Conservation (phyloP, 23 red algal genomes). For the Chondrus crispus region DNA sequence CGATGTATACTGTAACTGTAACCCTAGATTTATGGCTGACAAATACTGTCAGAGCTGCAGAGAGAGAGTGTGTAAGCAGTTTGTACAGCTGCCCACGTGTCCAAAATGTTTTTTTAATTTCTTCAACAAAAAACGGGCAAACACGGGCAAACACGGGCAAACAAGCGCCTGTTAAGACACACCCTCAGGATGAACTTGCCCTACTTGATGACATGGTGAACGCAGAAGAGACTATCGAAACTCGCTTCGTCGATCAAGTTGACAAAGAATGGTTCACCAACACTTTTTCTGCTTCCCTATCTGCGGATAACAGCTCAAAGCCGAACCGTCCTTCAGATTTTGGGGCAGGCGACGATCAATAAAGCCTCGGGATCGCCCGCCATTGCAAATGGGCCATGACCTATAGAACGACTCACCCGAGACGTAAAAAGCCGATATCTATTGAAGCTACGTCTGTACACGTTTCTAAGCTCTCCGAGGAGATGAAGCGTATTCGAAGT, state of each 20-base stretch:
- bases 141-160: too few relatives aligned
- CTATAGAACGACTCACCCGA: constrained; percentile 1
- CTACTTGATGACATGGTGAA: background rate
- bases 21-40: too few relatives aligned
- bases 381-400: background rate
- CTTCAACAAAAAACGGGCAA: too few relatives aligned
- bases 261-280: constrained; percentile 38
- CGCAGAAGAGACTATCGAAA: background rate
- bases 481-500: background rate
- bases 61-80: too few relatives aligned
- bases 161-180: too few relatives aligned
- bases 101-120: too few relatives aligned
- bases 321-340: background rate
- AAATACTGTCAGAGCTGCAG: too few relatives aligned
- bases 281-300: background rate
- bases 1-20: too few relatives aligned
- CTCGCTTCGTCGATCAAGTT: background rate
- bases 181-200: background rate
- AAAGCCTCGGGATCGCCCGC: background rate
- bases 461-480: background rate
- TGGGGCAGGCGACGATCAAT: background rate
- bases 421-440: background rate
- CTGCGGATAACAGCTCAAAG: background rate
- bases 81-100: too few relatives aligned
- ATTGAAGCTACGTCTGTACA: background rate